phyloP scores from a whole-genome alignment of 192 early-diverging fungal species.

The Pilaira anomala region DNA sequence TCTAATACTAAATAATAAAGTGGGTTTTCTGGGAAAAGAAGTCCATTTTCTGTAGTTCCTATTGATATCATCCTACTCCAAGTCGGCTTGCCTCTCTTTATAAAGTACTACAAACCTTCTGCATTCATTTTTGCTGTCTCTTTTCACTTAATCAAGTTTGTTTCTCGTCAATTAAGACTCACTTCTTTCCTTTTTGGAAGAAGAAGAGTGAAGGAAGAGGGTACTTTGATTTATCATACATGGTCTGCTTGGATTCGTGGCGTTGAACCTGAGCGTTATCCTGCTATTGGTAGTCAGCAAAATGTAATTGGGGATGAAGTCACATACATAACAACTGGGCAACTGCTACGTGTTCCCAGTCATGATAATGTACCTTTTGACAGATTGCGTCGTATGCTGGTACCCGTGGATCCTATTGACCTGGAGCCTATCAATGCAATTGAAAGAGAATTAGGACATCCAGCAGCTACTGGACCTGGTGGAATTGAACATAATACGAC shows the following conservation, averaged over 20 bases:
- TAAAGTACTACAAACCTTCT: constrained; percentile 61
- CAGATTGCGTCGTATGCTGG: constrained; percentile 73
- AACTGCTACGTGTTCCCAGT: constrained; percentile 77
- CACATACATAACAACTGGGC: constrained; percentile 29
- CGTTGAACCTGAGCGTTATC: neutral
- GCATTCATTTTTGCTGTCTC: constrained; percentile 37
- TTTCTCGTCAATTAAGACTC: constrained; percentile 65
- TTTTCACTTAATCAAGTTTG: constrained; percentile 61
- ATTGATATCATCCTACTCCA: constrained; percentile 54
- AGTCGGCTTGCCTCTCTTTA: constrained; percentile 62
- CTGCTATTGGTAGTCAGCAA: neutral
- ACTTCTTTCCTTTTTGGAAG: constrained; percentile 80
- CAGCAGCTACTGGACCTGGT: constrained; percentile 27
- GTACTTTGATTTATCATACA: constrained; percentile 26
- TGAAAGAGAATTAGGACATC: constrained; percentile 61
- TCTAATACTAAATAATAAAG: neutral
- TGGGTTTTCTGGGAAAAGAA: neutral
- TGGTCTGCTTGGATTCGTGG: constrained; percentile 54
- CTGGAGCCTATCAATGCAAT: constrained; percentile 51
- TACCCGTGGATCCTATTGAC: constrained; percentile 59
- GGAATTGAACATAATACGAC: constrained; percentile 45
- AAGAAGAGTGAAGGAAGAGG: constrained; percentile 70
- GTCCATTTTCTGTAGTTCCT: neutral
- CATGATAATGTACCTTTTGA: constrained; percentile 77
- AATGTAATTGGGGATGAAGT: neutral